phyloP scores from a whole-genome alignment of 495 filamentous ascomycete species.

The Trichoderma reesei region DNA sequence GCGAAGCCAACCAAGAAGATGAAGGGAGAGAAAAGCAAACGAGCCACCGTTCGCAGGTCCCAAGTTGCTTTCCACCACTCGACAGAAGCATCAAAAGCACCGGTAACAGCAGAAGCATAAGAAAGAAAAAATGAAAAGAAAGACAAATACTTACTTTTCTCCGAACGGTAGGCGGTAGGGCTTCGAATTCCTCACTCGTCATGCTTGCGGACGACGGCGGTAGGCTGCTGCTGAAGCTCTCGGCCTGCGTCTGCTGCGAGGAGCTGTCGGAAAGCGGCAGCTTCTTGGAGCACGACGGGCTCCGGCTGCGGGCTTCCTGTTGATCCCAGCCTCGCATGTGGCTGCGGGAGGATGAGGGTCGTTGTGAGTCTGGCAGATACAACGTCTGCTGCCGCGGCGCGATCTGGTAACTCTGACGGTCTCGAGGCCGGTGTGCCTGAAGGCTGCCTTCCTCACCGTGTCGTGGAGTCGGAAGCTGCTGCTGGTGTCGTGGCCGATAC shows the following conservation, averaged over 20 bases:
- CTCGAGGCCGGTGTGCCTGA: background rate
- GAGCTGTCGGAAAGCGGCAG: background rate
- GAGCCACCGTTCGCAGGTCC: too few species aligned
- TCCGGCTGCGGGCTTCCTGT: background rate
- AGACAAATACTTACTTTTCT: slow-evolving; percentile 41
- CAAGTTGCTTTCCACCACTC: too few species aligned
- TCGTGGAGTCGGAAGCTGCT: background rate
- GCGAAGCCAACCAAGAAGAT: background rate
- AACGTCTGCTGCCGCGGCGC: background rate
- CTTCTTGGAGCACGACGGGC: background rate
- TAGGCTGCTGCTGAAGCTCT: background rate
- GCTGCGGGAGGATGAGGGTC: background rate
- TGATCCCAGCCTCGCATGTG: background rate
- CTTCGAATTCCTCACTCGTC: slow-evolving; percentile 34
- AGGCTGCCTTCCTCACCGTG: too few species aligned
- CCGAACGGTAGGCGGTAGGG: slow-evolving; percentile 46
- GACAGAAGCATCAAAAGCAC: too few species aligned
- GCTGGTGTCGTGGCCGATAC: background rate
- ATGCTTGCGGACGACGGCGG: background rate
- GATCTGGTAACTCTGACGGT: background rate
- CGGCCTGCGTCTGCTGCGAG: background rate
- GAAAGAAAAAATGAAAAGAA: background rate
- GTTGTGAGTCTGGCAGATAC: background rate
- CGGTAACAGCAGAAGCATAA: slow-evolving; percentile 9
- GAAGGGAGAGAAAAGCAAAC: too few species aligned